These are phyloP conservation scores for Globisporangium spiculum DNA, from an alignment of 352 stramenopile genomes.

Conservation along the genomic window DNA sequence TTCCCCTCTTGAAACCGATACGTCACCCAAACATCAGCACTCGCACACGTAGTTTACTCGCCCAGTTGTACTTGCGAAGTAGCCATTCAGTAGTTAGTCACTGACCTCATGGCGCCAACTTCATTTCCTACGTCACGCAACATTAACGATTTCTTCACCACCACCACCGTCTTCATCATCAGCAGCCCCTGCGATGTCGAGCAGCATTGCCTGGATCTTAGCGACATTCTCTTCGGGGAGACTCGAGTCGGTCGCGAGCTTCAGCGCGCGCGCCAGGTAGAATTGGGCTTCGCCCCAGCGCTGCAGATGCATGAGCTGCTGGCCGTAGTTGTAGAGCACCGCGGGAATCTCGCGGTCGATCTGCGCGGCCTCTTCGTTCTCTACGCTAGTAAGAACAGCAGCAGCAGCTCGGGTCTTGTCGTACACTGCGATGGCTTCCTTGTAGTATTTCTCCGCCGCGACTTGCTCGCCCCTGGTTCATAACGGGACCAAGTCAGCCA, in stretches of 20 bases:
- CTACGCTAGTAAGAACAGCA: not conserved
- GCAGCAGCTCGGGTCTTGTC: conserved; percentile 14
- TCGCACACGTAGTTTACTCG: too few relatives aligned
- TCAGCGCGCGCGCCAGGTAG: conserved; percentile 3
- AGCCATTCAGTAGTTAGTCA: too few relatives aligned
- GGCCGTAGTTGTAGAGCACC: conserved; percentile 35
- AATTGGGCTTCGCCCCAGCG: conserved; percentile 25
- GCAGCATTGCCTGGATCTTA: conserved; percentile 1
- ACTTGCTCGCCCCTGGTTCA: conserved; percentile 25
- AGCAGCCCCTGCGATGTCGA: not conserved
- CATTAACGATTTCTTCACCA: not conserved
- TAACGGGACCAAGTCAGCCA: not conserved
- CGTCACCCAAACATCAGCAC: not conserved
- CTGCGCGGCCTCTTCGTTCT: not conserved
- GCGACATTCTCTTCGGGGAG: conserved; percentile 4
- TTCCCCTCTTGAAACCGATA: conserved; percentile 5
- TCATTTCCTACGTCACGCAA: not conserved
- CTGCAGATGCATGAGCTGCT: conserved; percentile 26
- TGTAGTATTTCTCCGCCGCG: conserved; percentile 41
- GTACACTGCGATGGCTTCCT: conserved; percentile 29
- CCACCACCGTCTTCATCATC: not conserved
- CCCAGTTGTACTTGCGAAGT: too few relatives aligned
- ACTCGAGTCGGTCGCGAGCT: conserved; percentile 3
- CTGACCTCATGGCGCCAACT: too few relatives aligned
- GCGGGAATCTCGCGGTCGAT: conserved; percentile 27